Conservation (phyloP, 116 monocot species). For the Phalaenopsis hybrid region DNA sequence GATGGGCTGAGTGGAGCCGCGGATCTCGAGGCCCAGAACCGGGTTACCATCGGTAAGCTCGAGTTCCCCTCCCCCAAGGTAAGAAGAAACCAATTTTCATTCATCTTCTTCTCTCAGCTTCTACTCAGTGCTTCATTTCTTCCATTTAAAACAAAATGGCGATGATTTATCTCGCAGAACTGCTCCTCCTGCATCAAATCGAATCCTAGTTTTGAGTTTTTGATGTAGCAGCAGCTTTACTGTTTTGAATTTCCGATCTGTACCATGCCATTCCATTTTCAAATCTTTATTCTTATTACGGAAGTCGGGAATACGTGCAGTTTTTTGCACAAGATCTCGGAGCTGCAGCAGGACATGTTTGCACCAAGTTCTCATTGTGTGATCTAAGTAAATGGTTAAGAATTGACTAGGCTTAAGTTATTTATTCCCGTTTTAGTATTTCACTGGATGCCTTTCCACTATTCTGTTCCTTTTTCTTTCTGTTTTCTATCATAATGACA, state of each 20-base stretch:
- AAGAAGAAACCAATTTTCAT: neutral
- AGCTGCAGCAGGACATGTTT: neutral
- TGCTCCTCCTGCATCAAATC: no score
- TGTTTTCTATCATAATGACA: neutral
- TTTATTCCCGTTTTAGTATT: neutral
- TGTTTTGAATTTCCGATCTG: neutral
- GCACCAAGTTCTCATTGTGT: neutral
- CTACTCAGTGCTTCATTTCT: no score
- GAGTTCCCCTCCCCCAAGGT: conserved; percentile 34
- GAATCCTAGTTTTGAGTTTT: no score
- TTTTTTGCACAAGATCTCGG: neutral
- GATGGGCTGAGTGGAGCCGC: neutral
- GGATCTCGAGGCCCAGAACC: conserved; percentile 16
- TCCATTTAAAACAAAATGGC: no score
- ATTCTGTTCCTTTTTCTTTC: neutral
- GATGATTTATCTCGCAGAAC: no score
- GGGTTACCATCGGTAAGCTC: conserved; percentile 14
- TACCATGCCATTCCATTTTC: neutral
- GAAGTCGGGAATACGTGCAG: neutral
- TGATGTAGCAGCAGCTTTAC: no score
- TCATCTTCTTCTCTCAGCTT: neutral
- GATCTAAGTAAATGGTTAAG: neutral
- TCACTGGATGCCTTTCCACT: neutral
- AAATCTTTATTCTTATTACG: neutral
- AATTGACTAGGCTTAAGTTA: neutral